These are phyloP conservation scores for Colletotrichum agaves DNA, from an alignment of 2,329 filamentous ascomycete species.

Conservation along the genomic window DNA sequence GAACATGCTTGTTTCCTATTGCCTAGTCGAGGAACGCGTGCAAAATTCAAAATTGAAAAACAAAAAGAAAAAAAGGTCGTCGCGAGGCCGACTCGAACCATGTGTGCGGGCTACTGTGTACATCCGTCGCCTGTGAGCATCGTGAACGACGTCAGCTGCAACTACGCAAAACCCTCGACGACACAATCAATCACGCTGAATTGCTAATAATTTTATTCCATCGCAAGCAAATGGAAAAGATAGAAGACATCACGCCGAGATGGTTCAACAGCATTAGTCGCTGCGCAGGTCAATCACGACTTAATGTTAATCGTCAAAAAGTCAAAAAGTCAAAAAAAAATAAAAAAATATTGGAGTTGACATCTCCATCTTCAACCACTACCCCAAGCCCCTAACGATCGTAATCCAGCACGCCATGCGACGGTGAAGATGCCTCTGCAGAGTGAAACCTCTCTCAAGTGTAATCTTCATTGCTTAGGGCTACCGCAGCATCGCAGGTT, in stretches of 20 bases:
- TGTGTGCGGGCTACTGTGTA: conserved; percentile 15
- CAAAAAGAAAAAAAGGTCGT: background rate
- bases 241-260: too few relatives aligned
- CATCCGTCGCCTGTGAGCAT: background rate
- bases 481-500: conserved; percentile 72
- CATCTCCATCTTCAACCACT: conserved; percentile 65
- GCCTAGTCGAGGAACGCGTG: background rate
- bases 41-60: too few relatives aligned
- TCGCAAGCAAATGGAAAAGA: too few relatives aligned
- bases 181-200: background rate
- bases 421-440: conserved; percentile 78
- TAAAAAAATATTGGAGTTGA: conserved; percentile 56
- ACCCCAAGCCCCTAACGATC: conserved; percentile 70
- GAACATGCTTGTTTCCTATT: background rate
- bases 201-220: too few relatives aligned
- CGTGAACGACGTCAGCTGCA: background rate
- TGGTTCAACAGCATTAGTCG: too few relatives aligned
- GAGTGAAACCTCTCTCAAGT: conserved; percentile 78
- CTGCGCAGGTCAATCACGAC: too few relatives aligned
- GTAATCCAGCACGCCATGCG: conserved; percentile 77
- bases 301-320: too few relatives aligned
- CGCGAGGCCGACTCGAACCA: conserved; percentile 17
- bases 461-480: conserved; percentile 76
- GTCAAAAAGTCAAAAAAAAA: conserved; percentile 40
- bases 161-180: background rate